Evolutionary conservation across 495 filamentous ascomycete genomes (phyloP).

Genomic region (Daldinia grandis): DNA sequence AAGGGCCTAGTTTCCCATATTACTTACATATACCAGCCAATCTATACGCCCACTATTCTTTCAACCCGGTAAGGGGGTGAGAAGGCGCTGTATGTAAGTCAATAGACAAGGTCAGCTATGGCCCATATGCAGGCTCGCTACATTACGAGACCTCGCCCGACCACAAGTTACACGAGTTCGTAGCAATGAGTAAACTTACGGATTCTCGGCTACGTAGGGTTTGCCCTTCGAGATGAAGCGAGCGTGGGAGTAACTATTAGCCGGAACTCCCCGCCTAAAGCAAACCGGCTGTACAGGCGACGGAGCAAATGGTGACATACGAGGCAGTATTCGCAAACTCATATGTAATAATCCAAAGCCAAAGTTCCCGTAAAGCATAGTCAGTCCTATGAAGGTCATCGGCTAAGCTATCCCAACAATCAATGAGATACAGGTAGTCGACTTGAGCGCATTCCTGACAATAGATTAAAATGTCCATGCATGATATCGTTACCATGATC

Average conservation of each 20-base stretch:
- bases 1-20: neutral
- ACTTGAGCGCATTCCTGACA: neutral
- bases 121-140: neutral
- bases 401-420: neutral
- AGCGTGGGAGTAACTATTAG: neutral
- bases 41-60: neutral
- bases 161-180: neutral
- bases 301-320: neutral
- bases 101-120: neutral
- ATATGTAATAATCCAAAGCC: neutral
- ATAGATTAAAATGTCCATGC: conserved; percentile 3
- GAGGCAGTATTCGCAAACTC: neutral
- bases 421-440: neutral
- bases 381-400: neutral
- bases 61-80: neutral
- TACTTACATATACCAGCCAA: neutral
- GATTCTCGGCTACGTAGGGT: neutral
- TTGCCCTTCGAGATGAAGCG: neutral
- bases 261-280: neutral
- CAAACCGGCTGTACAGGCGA: neutral
- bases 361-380: neutral
- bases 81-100: neutral
- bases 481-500: conserved; percentile 6
- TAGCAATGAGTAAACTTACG: neutral
- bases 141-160: neutral